A percentile compares a stretch with the other conserved stretches of the same genome.
phyloP scores from a whole-genome alignment of 2,329 filamentous ascomycete genomes.

The Teratosphaeria pseudoeucalypti region DNA sequence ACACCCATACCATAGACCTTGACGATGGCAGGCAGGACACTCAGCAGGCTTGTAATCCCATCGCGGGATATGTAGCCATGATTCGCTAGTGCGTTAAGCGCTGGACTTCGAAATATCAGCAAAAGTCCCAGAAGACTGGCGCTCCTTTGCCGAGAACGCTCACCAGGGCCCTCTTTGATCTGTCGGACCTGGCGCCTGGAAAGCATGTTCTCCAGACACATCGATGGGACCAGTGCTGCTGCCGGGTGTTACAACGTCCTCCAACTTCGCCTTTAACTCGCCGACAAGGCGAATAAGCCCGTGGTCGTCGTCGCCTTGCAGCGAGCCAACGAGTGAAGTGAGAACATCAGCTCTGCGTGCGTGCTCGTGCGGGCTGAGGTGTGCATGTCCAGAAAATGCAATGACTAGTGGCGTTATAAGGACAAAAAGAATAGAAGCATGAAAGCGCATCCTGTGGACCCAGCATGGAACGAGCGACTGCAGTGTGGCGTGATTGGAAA shows the following conservation, averaged over 20 bases:
- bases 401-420: not conserved
- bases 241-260: not conserved
- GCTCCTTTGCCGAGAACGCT: not conserved
- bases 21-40: constrained; percentile 16
- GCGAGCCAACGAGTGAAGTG: not conserved
- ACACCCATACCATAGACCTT: constrained; percentile 19
- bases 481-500: not conserved
- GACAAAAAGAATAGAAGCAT: not conserved
- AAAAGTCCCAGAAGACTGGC: not conserved
- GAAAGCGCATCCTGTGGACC: not conserved
- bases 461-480: not conserved
- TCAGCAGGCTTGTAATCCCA: constrained; percentile 12
- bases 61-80: constrained; percentile 5
- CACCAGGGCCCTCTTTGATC: constrained; percentile 11
- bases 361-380: not conserved
- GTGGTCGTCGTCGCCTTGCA: not conserved
- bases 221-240: constrained; percentile 1
- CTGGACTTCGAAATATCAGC: constrained; percentile 4
- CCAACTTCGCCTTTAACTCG: not conserved
- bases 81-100: constrained; percentile 7
- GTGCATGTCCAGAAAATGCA: not conserved
- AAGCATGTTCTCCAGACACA: constrained; percentile 7
- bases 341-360: not conserved
- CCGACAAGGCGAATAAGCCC: not conserved
- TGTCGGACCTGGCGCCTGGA: constrained; percentile 1